Percentiles rank a stretch among this genome's conserved stretches.
These are phyloP conservation scores for Magnusiomyces ingens DNA, from an alignment of 1,139 yeast species.

Conservation along the genomic window DNA sequence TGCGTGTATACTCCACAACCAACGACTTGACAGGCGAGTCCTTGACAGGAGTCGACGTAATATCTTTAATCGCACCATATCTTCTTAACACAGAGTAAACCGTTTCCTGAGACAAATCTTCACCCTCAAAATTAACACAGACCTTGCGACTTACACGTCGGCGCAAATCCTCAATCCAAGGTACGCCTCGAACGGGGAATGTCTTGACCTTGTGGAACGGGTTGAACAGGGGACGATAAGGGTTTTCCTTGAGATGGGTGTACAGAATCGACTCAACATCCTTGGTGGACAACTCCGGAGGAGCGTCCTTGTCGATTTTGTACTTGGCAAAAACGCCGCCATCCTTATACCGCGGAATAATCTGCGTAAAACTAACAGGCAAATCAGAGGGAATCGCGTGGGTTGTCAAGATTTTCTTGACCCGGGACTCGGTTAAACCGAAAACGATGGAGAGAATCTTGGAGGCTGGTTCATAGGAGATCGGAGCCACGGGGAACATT, in stretches of 20 bases:
- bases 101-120: slow-evolving; percentile 72
- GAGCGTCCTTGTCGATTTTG: slow-evolving; percentile 23
- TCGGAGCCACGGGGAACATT: slow-evolving; percentile 26
- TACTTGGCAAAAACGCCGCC: slow-evolving; percentile 92
- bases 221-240: slow-evolving; percentile 19
- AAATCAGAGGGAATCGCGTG: slow-evolving; percentile 39
- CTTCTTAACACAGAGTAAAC: slow-evolving; percentile 75
- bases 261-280: slow-evolving; percentile 25
- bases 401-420: slow-evolving; percentile 33
- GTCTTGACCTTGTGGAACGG: slow-evolving; percentile 42
- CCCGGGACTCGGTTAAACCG: slow-evolving; percentile 25
- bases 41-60: slow-evolving; percentile 40
- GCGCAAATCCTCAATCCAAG: slow-evolving; percentile 93
- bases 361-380: slow-evolving; percentile 40
- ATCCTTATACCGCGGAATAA: slow-evolving; percentile 71
- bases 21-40: slow-evolving; percentile 42
- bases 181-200: slow-evolving; percentile 79
- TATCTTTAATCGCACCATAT: slow-evolving; percentile 77
- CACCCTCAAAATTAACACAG: slow-evolving; percentile 68
- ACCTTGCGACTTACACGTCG: slow-evolving; percentile 62
- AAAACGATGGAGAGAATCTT: slow-evolving; percentile 5
- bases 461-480: slow-evolving; percentile 35
- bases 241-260: slow-evolving; percentile 19
- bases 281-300: slow-evolving; percentile 16
- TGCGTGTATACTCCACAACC: slow-evolving; percentile 46